Evolutionary conservation across 2,329 filamentous ascomycete species (phyloP).

Genomic region (Colletotrichum coccodes): DNA sequence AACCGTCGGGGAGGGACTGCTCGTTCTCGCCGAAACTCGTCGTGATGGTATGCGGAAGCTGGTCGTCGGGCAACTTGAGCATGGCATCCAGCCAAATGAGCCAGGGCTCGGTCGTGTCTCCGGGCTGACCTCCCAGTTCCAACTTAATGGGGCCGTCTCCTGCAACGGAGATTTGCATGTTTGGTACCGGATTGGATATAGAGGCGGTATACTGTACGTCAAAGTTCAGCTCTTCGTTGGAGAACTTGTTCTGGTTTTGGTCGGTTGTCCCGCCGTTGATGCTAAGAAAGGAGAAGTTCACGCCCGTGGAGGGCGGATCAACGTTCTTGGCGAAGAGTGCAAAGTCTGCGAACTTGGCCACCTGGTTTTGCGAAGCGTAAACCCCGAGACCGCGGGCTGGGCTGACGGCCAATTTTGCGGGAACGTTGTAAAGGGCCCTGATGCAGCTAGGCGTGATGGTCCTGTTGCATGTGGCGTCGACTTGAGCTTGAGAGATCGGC

Average conservation of each 20-base stretch:
- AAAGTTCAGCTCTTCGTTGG: slow-evolving; percentile 47
- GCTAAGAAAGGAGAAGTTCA: slow-evolving; percentile 65
- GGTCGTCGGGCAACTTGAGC: slow-evolving; percentile 59
- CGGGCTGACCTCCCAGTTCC: neutral
- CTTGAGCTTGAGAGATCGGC: neutral
- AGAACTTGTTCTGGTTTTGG: slow-evolving; percentile 51
- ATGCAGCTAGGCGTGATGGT: slow-evolving; percentile 56
- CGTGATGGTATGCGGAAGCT: slow-evolving; percentile 71
- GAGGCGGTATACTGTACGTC: slow-evolving; percentile 49
- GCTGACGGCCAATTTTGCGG: slow-evolving; percentile 48
- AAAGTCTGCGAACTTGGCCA: slow-evolving; percentile 64
- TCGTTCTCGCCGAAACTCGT: slow-evolving; percentile 80
- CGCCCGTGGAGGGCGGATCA: slow-evolving; percentile 59
- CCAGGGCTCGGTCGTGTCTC: slow-evolving; percentile 69
- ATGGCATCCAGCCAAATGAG: slow-evolving; percentile 71
- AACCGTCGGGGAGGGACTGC: slow-evolving; percentile 67
- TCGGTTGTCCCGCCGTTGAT: slow-evolving; percentile 62
- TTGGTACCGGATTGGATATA: slow-evolving; percentile 45
- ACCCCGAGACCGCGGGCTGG: slow-evolving; percentile 12
- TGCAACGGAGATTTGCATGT: slow-evolving; percentile 45
- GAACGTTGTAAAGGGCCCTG: slow-evolving; percentile 55
- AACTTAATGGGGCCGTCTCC: slow-evolving; percentile 39
- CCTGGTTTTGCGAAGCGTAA: slow-evolving; percentile 54
- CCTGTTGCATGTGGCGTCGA: slow-evolving; percentile 45
- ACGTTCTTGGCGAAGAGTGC: slow-evolving; percentile 64